Base-by-base conservation (phyloP, 2,329 filamentous ascomycete genomes). In the Mariannaea elegans region DNA sequence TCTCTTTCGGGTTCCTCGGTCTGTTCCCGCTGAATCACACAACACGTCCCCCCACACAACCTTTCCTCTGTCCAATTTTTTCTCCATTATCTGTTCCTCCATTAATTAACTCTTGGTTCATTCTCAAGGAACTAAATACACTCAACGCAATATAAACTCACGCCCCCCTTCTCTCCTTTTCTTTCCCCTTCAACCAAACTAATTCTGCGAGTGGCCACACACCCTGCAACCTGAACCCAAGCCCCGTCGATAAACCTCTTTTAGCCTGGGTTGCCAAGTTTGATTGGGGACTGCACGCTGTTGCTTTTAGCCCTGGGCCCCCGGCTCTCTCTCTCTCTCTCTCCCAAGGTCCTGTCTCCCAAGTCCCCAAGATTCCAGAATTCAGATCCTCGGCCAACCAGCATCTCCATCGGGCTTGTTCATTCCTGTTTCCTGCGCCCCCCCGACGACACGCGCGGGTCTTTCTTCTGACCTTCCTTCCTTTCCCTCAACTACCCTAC, bases 371-470 rank as follows among this genome's bases (percentile, higher is more conserved):
- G 67, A 69, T 70, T 70, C 67, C 68, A 67, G 65, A 70, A 61
- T 65, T 56, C 63, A 65, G 61, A 70, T 70, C 48, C 57, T 71
- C 60, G 62, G 60, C 68, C 68, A 71, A 70, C 68, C 68, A 71
- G 68, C 63, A 53, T 68, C 41, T 65, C 47, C 45, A 44, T 61
- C 65, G 57, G 59, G 49, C 52, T 50, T 65, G 54, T 65, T 57
- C 66, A 71, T 70, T 71, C 68, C 68, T 69, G 63, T 50, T 65
- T 65, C 50, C 42, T 45, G 51, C 57, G 50, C 50, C 48, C 49
- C 36, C 39, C 39, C 39, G 39, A 44, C 39, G 12, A 13, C 19
- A 60, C 51, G 56, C 56, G 48, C 46, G 53, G 47, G 38, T 45
- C 47, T 34, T 47, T 21, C 32, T 16, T 45, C 39, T 45, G 47